phyloP scores from a whole-genome alignment of 352 stramenopile genomes.

The Pythium folliculosum region DNA sequence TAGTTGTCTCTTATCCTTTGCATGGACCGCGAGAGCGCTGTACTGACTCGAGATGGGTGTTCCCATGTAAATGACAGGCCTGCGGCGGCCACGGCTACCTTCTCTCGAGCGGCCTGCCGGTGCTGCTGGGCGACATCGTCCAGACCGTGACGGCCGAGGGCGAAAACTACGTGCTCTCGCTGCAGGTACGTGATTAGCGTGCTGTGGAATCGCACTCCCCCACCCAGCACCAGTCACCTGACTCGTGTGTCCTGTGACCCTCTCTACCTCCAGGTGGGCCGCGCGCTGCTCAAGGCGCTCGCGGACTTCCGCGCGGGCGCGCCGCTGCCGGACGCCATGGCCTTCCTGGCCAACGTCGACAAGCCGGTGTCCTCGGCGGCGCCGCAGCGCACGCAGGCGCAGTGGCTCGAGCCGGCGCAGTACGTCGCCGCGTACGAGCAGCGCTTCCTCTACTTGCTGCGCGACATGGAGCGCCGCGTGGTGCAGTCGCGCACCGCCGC shows the following conservation, averaged over 20 bases:
- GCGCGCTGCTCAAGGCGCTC: constrained; percentile 45
- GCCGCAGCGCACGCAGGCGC: constrained; percentile 18
- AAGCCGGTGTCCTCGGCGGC: constrained; percentile 20
- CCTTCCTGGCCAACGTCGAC: constrained; percentile 54
- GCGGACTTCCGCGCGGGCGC: constrained; percentile 35
- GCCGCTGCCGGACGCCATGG: constrained; percentile 36
- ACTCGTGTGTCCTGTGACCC: too few species aligned
- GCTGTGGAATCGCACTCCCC: too few species aligned
- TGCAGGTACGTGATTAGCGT: too few species aligned
- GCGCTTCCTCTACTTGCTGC: constrained; percentile 54
- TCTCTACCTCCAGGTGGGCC: constrained; percentile 49
- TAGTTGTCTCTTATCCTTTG: too few species aligned
- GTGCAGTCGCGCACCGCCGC: constrained; percentile 29
- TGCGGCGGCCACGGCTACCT: constrained; percentile 96
- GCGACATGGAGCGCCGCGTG: constrained; percentile 42
- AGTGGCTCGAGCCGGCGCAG: constrained; percentile 19
- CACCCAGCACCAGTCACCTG: too few species aligned
- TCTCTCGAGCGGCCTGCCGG: constrained; percentile 61
- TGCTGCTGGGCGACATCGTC: constrained; percentile 89
- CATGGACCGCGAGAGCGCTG: too few species aligned
- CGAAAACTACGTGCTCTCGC: constrained; percentile 95
- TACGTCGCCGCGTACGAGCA: constrained; percentile 55
- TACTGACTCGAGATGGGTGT: too few species aligned
- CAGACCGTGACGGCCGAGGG: constrained; percentile 96
- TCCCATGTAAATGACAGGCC: constrained; percentile 23